Evolutionary conservation across 805 yeast species (phyloP).

Genomic region (Candida manassasensis): DNA sequence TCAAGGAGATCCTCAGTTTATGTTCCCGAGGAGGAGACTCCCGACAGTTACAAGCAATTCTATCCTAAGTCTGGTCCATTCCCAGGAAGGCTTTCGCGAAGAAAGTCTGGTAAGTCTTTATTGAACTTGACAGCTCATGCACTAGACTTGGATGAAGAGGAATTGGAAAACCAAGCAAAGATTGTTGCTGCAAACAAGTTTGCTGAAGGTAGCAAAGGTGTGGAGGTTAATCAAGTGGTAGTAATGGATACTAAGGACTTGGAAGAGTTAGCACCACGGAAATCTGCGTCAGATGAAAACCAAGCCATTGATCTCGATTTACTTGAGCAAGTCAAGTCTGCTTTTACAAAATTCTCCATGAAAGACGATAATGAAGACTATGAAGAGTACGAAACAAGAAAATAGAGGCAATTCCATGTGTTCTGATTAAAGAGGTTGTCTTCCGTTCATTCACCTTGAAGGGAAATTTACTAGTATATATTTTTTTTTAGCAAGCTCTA

Average conservation of each 20-base stretch:
- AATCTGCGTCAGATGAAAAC: constrained; percentile 5
- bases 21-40: constrained; percentile 13
- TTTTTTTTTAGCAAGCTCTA: no score
- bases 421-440: no score
- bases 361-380: constrained; percentile 36
- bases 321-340: constrained; percentile 31
- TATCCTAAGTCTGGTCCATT: constrained; percentile 44
- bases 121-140: constrained; percentile 64
- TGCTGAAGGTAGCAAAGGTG: constrained; percentile 11
- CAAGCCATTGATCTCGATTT: constrained; percentile 29
- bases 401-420: no score
- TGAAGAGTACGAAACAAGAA: constrained; percentile 55
- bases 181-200: constrained; percentile 15
- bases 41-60: constrained; percentile 34
- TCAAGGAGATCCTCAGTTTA: constrained; percentile 24
- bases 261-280: constrained; percentile 8
- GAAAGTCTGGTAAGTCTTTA: constrained; percentile 71
- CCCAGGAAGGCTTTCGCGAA: constrained; percentile 53
- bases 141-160: constrained; percentile 58
- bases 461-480: no score
- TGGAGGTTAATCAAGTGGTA: constrained; percentile 16
- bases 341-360: constrained; percentile 29
- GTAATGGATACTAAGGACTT: constrained; percentile 3
- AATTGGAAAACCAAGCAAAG: constrained; percentile 14
- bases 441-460: no score